Base-by-base conservation (phyloP, 805 yeast species). In the Kazachstania martiniae region DNA sequence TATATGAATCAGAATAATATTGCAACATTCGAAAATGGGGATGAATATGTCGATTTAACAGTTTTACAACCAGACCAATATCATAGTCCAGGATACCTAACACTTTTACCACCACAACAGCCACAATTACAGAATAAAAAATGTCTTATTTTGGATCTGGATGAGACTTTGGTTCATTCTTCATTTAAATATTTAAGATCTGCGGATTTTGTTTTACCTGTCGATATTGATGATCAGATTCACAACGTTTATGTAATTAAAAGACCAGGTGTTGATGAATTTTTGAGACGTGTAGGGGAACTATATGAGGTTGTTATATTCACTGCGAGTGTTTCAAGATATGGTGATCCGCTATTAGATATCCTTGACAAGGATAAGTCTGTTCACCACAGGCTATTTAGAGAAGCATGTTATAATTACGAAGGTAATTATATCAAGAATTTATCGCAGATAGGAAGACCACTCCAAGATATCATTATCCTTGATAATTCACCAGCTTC, bases 401-500 rank as follows among this genome's bases (percentile, higher is more conserved):
- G 99, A 48, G 98, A 91, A 53, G 77, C 94, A 32, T 91, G 99
- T 58, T 85, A 74, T 57, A 85, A 79, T 55, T 83, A 84, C 58
- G 94, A 87, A 52, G 96, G 96, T 12, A 89, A 85, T 59, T 91
- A 83, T 56, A 85, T 91, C 54, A 91, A 91, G 62, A 89, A 91
- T 54, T 66, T 91, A 44, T 77, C 94, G 5, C 96, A 85, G 57
- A 74, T 91, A 46, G 99, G 99, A 9, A 69, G 99, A 48, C 95
- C 95, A 3, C 63, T 91, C 40, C 62, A 70, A 35, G 94, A 86
- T 43, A 65, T 81, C 27, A 86, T 91, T 36, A 91, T 91, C 43
- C 75, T 91, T 42, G 99, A 91, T 63, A 91, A 91, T 59, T 87
- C 97, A 3, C 97, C 99, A 1, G 95, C 97, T 3, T 84, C 95